Evolutionary conservation across 2,329 filamentous ascomycete genomes (phyloP), one percentile per base, ranked within the genome.

Genomic region (Epichloe scottii): DNA sequence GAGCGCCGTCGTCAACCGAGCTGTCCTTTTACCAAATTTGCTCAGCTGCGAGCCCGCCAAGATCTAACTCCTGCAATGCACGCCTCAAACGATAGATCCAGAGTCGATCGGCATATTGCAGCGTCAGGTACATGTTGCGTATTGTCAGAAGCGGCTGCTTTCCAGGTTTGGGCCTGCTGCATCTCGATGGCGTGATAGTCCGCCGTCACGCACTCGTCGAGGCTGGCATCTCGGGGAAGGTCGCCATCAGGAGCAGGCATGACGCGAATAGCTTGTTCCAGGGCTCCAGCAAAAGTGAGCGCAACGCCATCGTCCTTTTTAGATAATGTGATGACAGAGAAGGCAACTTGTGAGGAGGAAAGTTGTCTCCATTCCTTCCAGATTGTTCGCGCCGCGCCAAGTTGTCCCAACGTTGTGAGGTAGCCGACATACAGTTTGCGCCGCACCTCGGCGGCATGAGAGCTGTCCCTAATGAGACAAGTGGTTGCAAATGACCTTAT

Each of bases 351-450:
- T 34, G 44, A 5, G 12, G 56, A 56, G 19, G 51, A 10, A 17
- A 48, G 15, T 23, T 51, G 48, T 33, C 51, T 60, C 58, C 61
- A 61, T 55, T 67, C 65, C 45, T 60, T 62, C 59, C 60, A 60
- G 14, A 68, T 53, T 26, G 60, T 65, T 38, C 62, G 54, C 8
- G 58, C 52, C 5, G 64, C 63, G 7, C 66, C 64, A 8, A 68
- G 57, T 14, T 59, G 57, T 5, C 62, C 63, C 17, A 68, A 54
- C 5, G 64, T 53, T 30, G 42, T 41, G 34, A 68, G 56, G 52
- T 65, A 68, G 1, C 55, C 50, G 21, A 50, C 50, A 49, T 62
- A 65, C 15, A 61, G 50, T 10, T 49, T 50, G 15, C 53, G 52
- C 17, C 54, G 54, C 26, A 42, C 35, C 19, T 46, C 48, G 3